phyloP scores from a whole-genome alignment of 345 rosid species.

The Anastatica hierochuntica region DNA sequence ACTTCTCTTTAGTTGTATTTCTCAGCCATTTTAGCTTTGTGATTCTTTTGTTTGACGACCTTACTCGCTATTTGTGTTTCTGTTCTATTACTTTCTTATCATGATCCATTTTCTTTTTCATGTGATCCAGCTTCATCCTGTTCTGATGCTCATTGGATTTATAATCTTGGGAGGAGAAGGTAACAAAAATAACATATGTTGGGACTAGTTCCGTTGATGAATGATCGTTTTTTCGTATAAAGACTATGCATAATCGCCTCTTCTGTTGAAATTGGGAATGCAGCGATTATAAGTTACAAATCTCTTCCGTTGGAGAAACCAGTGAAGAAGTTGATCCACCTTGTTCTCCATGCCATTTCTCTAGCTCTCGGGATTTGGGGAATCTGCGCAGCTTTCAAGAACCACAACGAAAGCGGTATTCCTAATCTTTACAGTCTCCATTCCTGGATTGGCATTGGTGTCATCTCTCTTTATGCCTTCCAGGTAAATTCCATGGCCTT shows the following conservation, averaged over 20 bases:
- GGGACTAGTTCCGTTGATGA: too few species aligned
- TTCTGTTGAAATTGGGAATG: constrained; percentile 7
- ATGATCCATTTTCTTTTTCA: not conserved
- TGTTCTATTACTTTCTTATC: not conserved
- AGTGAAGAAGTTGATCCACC: constrained; percentile 69
- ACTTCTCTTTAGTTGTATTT: too few species aligned
- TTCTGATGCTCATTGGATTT: constrained; percentile 81
- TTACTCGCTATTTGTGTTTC: not conserved
- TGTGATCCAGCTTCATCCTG: constrained; percentile 68
- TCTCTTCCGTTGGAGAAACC: constrained; percentile 56
- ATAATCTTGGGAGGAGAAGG: constrained; percentile 94
- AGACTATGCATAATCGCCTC: too few species aligned
- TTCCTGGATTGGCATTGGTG: constrained; percentile 81
- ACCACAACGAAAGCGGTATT: constrained; percentile 68
- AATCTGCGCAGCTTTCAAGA: constrained; percentile 71
- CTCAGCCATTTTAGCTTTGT: too few species aligned
- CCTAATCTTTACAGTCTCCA: constrained; percentile 87
- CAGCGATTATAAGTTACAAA: constrained; percentile 82
- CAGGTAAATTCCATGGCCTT: constrained; percentile 47
- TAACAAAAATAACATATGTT: constrained; percentile 17
- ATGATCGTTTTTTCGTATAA: too few species aligned
- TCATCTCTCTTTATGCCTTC: constrained; percentile 69
- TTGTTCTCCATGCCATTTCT: constrained; percentile 73
- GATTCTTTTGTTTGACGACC: too few species aligned
- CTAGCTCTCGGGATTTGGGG: constrained; percentile 66